Evolutionary conservation across 1,284 basidiomycete species (phyloP), one percentile per base, ranked within the genome.

Genomic region (Blastosporella zonata): DNA sequence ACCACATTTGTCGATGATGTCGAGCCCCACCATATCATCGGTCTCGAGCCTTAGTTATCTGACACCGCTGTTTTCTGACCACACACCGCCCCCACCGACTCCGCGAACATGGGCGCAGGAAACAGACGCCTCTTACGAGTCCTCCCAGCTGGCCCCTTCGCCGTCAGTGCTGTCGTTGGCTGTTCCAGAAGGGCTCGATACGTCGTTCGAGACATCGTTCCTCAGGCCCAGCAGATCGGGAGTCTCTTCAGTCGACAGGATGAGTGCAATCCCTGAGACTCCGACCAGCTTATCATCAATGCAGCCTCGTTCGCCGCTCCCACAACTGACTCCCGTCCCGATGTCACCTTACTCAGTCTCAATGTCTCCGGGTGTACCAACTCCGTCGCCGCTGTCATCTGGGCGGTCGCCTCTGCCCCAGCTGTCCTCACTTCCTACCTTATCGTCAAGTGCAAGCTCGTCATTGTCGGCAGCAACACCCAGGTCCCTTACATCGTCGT

Each of bases 111-210:
- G 82, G 82, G 77, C 74, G 7, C 66, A 73, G 2, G 79, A 82
- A 56, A 81, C 79, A 0, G 78, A 87, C 51, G 57, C 69, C 7
- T 84, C 86, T 0, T 90, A 84, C 54, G 85, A 88, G 28, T 86
- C 85, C 0, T 83, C 83, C 0, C 65, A 84, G 13, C 67, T 90
- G 18, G 70, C 70, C 8, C 82, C 86, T 0, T 87, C 85, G 0
- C 84, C 84, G 18, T 83, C 84, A 12, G 65, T 82, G 3, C 71
- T 73, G 41, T 81, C 83, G 0, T 56, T 79, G 18, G 76, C 75
- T 0, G 59, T 85, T 22, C 76, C 73, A 1, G 83, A 87, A 42
- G 77, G 73, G 1, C 69, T 64, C 1, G 86, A 88, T 55, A 66
- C 60, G 0, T 86, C 84, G 0, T 84, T 81, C 53, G 86, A 88